phyloP scores from a whole-genome alignment of 2,329 filamentous ascomycete genomes.

The Alternaria atra region DNA sequence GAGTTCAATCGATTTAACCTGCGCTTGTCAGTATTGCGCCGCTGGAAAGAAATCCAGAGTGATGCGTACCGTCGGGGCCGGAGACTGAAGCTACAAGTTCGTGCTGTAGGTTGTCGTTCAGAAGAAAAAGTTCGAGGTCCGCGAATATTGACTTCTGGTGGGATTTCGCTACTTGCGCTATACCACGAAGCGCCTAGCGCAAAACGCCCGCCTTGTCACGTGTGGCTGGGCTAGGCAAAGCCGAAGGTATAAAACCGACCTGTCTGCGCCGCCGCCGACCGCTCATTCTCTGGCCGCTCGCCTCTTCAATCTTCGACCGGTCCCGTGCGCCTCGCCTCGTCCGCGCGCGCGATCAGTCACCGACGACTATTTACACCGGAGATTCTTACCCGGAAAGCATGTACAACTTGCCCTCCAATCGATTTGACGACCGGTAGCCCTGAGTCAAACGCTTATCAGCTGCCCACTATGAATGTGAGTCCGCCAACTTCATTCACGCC shows the following conservation, averaged over 20 bases:
- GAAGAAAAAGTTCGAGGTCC: conserved; percentile 42
- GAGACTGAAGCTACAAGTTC: conserved; percentile 99
- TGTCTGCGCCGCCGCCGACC: conserved; percentile 34
- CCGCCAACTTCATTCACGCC: conserved; percentile 11
- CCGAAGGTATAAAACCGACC: conserved; percentile 31
- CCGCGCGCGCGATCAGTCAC: conserved; percentile 23
- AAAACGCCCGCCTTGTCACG: conserved; percentile 21
- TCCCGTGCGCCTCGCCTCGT: conserved; percentile 25
- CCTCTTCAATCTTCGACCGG: conserved; percentile 24
- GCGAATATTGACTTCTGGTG: conserved; percentile 28
- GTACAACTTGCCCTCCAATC: conserved; percentile 43
- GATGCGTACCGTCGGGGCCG: conserved; percentile 76
- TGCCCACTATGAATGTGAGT: conserved; percentile 52
- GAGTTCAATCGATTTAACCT: conserved; percentile 93
- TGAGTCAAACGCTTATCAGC: conserved; percentile 47
- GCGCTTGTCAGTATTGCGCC: conserved; percentile 30
- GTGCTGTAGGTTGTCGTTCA: conserved; percentile 48
- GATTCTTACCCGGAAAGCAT: conserved; percentile 41
- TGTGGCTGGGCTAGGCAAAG: conserved; percentile 22
- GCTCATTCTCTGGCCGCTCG: conserved; percentile 34
- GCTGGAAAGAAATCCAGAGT: background rate
- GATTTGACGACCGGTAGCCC: conserved; percentile 46
- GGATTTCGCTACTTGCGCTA: conserved; percentile 18
- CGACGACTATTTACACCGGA: conserved; percentile 21
- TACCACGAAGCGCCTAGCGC: conserved; percentile 9